Evolutionary conservation across 495 filamentous ascomycete species (phyloP).

Genomic region (Neurospora terricola): DNA sequence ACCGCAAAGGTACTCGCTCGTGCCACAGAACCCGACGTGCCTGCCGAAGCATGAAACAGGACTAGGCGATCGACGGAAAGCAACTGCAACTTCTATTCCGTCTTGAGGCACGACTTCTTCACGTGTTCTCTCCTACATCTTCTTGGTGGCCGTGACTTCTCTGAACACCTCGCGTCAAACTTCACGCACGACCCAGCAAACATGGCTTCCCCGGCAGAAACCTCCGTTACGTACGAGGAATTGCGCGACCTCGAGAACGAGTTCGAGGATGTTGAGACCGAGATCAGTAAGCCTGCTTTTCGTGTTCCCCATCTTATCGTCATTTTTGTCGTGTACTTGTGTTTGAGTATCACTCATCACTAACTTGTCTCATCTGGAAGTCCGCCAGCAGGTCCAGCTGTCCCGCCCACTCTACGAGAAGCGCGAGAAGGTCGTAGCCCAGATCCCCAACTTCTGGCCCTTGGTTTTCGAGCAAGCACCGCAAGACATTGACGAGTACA

Average conservation of each 20-base stretch:
- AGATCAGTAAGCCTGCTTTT: conserved; percentile 49
- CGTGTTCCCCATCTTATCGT: neutral
- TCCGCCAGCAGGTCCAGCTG: conserved; percentile 45
- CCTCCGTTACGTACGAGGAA: conserved; percentile 41
- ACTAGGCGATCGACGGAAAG: neutral
- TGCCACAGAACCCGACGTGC: neutral
- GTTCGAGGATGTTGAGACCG: conserved; percentile 58
- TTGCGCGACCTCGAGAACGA: conserved; percentile 56
- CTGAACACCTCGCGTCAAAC: neutral
- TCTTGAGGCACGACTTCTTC: neutral
- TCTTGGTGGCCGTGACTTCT: neutral
- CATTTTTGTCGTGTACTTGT: neutral
- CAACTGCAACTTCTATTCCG: neutral
- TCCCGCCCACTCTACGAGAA: conserved; percentile 56
- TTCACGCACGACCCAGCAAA: neutral
- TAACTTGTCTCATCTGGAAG: conserved; percentile 21
- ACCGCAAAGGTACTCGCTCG: neutral
- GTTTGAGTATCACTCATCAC: neutral
- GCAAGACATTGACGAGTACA: conserved; percentile 70
- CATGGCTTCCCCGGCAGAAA: conserved; percentile 24
- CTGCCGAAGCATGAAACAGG: neutral
- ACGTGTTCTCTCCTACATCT: neutral
- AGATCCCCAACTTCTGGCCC: conserved; percentile 80
- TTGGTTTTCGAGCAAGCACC: conserved; percentile 78
- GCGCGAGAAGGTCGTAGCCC: conserved; percentile 52